A percentile compares a stretch with the other conserved stretches of the same genome.
These are phyloP conservation scores for Phaeosphaeria sp. DNA, from an alignment of 2,329 filamentous ascomycete genomes.

Conservation along the genomic window DNA sequence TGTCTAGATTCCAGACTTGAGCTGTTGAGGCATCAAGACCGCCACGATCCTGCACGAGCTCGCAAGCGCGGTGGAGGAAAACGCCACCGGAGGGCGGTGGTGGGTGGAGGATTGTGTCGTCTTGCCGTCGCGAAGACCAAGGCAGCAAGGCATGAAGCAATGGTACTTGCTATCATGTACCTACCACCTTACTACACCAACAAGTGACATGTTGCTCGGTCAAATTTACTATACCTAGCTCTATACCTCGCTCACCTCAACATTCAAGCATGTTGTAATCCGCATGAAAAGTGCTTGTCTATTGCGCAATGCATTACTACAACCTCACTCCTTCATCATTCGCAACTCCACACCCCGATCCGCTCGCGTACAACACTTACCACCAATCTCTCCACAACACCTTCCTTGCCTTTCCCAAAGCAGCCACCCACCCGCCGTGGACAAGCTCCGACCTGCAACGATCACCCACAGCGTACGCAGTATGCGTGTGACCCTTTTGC, in stretches of 20 bases:
- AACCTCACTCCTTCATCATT: background rate
- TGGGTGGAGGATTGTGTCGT: background rate
- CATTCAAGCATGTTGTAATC: background rate
- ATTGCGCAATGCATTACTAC: background rate
- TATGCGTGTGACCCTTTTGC: background rate
- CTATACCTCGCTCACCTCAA: background rate
- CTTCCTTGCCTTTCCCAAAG: background rate
- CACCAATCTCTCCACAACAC: no score
- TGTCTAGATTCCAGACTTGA: background rate
- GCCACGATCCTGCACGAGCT: background rate
- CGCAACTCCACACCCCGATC: background rate
- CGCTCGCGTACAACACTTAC: background rate
- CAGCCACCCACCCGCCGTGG: background rate
- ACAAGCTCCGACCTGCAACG: background rate
- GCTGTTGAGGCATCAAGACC: background rate
- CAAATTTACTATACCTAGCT: background rate
- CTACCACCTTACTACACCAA: background rate
- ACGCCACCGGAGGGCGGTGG: background rate
- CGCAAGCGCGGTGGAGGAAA: background rate
- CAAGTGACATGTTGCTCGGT: background rate
- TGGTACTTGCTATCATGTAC: background rate
- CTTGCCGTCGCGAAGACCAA: no score
- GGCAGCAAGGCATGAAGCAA: background rate
- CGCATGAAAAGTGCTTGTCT: no score
- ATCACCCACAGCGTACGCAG: no score